A percentile compares a stretch with the other conserved stretches of the same genome.
These are phyloP conservation scores for Jamesozyma piceae DNA, from an alignment of 805 yeast genomes.

Conservation along the genomic window DNA sequence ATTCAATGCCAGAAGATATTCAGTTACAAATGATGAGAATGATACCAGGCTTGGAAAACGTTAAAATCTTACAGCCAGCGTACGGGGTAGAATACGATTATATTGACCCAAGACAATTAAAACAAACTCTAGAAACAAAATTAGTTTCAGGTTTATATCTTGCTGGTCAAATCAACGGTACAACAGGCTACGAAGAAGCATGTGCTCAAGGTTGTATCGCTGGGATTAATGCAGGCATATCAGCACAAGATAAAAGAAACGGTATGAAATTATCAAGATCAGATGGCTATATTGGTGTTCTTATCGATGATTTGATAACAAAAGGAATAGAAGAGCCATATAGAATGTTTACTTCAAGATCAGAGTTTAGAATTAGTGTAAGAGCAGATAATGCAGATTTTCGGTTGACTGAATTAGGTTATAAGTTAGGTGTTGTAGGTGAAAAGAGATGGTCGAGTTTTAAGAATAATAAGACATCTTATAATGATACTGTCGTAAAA, in stretches of 20 bases:
- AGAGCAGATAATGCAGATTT: slow-evolving; percentile 92
- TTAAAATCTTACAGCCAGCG: slow-evolving; percentile 85
- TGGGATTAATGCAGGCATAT: slow-evolving; percentile 86
- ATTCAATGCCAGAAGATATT: slow-evolving; percentile 92
- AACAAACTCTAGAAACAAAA: slow-evolving; percentile 72
- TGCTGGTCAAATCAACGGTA: slow-evolving; percentile 98
- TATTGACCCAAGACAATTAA: slow-evolving; percentile 84
- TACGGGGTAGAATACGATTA: slow-evolving; percentile 99
- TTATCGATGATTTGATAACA: slow-evolving; percentile 87
- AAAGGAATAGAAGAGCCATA: slow-evolving; percentile 97
- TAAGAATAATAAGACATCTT: slow-evolving; percentile 35
- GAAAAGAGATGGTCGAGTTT: slow-evolving; percentile 47
- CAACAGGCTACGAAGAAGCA: slow-evolving; percentile 98
- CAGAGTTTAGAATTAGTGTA: slow-evolving; percentile 84
- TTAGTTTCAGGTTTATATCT: slow-evolving; percentile 65
- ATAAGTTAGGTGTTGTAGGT: slow-evolving; percentile 55
- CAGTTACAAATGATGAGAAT: slow-evolving; percentile 64
- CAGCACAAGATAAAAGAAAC: slow-evolving; percentile 26
- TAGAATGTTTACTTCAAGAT: slow-evolving; percentile 93
- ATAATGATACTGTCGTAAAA: slow-evolving; percentile 37
- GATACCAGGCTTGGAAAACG: slow-evolving; percentile 85
- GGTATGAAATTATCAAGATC: slow-evolving; percentile 53
- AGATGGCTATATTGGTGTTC: slow-evolving; percentile 85
- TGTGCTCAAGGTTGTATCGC: slow-evolving; percentile 95
- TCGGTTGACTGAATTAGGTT: slow-evolving; percentile 66